Evolutionary conservation across 495 filamentous ascomycete species (phyloP), one percentile per base, ranked within the genome.

Genomic region (Talaromyces ruber): DNA sequence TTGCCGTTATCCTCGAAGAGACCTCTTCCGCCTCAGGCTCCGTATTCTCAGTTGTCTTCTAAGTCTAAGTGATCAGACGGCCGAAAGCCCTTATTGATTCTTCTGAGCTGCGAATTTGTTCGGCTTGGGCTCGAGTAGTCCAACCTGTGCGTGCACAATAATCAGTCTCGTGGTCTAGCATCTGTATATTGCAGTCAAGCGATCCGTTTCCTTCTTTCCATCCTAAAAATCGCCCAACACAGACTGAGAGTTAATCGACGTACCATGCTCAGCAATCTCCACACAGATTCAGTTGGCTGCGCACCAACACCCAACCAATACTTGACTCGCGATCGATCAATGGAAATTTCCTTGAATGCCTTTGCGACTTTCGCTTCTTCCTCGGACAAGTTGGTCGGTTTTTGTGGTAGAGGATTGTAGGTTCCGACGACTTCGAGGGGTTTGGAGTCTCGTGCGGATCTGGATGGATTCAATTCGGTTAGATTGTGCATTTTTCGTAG

Each of bases 251-350:
- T 30, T 0, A 7, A n/a, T 52, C 30, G 39, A 75, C 88, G 56
- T 79, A 97, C 94, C 89, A 97, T 85, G 58, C 79, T 79, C 73
- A 98, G 73, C 66, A 98, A 69, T 75, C 92, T 81, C 94, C 92
- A 95, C 28, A 87, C 89, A 4, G 89, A 83, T 65, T 97, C 90
- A 65, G 86, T 92, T 28, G 94, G 93, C 75, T 98, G 94, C 43
- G 94, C 94, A 3, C 94, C 94, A 9, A 97, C 93, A 71, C 94
- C 94, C 14, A 98, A 78, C 94, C 94, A 98, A 76, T 98, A 98
- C 73, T 89, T 87, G 59, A 93, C 89, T 54, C 94, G 80, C 58
- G 82, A 73, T 1, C 80, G 80, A 78, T 98, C 94, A 2, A 98
- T 80, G 60, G 90, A 85, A 67, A 98, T 89, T 61, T 98, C 93